These are phyloP conservation scores for Puccinia novopanici DNA, from an alignment of 1,284 basidiomycete genomes.

Conservation along the genomic window DNA sequence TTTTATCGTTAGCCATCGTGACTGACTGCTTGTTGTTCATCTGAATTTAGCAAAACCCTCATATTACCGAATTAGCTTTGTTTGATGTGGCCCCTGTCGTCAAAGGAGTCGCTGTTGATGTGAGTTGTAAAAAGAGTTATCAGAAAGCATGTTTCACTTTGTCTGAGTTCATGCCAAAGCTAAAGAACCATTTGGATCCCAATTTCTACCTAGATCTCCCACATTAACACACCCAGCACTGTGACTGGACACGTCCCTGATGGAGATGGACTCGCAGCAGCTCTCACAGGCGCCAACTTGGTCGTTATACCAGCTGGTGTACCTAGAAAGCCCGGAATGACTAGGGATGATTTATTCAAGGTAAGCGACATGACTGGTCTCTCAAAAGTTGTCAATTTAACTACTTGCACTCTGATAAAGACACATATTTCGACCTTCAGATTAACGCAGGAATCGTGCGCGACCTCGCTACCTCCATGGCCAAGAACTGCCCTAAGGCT, in stretches of 20 bases:
- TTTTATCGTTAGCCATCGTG: background rate
- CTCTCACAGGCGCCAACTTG: constrained; percentile 80
- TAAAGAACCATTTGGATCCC: constrained; percentile 67
- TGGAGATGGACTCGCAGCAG: constrained; percentile 79
- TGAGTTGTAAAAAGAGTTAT: background rate
- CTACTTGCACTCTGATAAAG: background rate
- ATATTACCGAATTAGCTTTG: constrained; percentile 50
- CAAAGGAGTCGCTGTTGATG: constrained; percentile 52
- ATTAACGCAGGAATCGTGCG: constrained; percentile 95
- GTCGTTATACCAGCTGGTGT: constrained; percentile 93
- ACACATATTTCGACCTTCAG: constrained; percentile 59
- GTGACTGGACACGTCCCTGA: constrained; percentile 72
- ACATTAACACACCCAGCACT: constrained; percentile 86
- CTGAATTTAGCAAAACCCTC: constrained; percentile 51
- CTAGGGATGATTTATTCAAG: constrained; percentile 99
- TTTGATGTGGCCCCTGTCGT: constrained; percentile 52
- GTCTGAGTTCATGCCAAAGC: constrained; percentile 44
- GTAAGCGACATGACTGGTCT: constrained; percentile 61
- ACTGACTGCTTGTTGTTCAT: background rate
- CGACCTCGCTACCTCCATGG: constrained; percentile 86
- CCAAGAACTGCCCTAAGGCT: constrained; percentile 82
- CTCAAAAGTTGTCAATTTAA: background rate
- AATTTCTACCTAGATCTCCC: constrained; percentile 60
- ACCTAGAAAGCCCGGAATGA: constrained; percentile 67
- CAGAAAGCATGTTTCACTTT: background rate